A percentile compares a stretch with the other conserved stretches of the same genome.
Evolutionary conservation across 2,329 filamentous ascomycete genomes (phyloP).

Genomic region (Aspergillus piperis): DNA sequence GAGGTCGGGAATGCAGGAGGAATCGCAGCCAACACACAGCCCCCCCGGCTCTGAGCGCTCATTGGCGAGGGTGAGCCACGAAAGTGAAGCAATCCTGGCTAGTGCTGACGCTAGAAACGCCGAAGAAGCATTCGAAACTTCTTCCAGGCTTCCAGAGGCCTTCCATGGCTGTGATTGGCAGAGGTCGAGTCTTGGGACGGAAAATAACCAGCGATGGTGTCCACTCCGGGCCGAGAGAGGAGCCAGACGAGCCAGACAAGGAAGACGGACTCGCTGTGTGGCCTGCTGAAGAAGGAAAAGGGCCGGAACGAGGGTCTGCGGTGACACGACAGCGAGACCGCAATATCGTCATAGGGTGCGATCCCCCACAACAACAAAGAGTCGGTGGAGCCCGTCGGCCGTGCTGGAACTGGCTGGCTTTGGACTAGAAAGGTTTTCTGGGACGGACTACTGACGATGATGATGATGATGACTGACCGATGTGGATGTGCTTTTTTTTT

Average conservation of each 20-base stretch:
- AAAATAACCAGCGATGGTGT: constrained; percentile 12
- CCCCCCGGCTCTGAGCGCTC: constrained; percentile 12
- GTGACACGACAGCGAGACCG: not conserved
- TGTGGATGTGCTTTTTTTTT: not conserved
- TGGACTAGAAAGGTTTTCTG: not conserved
- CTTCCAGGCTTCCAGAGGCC: constrained; percentile 23
- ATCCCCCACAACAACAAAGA: constrained; percentile 16
- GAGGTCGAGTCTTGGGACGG: constrained; percentile 6
- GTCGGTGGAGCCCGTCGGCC: constrained; percentile 8
- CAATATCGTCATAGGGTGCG: constrained; percentile 12
- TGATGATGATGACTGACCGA: not conserved
- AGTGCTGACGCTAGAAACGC: constrained; percentile 27
- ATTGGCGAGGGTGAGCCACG: constrained; percentile 15
- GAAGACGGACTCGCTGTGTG: not conserved
- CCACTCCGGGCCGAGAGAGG: constrained; percentile 17
- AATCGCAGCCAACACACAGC: constrained; percentile 21
- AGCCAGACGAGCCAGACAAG: not conserved
- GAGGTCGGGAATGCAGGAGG: constrained; percentile 10
- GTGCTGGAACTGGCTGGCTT: not conserved
- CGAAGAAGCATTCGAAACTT: constrained; percentile 24
- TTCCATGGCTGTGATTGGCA: constrained; percentile 6
- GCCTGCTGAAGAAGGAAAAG: constrained; percentile 3
- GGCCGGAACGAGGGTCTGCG: not conserved
- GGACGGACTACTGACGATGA: not conserved
- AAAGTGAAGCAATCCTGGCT: constrained; percentile 22